Percentiles rank a stretch among this genome's conserved stretches.
Evolutionary conservation across 768 basidiomycete genomes (phyloP).

Genomic region (Boletus reticuloceps): DNA sequence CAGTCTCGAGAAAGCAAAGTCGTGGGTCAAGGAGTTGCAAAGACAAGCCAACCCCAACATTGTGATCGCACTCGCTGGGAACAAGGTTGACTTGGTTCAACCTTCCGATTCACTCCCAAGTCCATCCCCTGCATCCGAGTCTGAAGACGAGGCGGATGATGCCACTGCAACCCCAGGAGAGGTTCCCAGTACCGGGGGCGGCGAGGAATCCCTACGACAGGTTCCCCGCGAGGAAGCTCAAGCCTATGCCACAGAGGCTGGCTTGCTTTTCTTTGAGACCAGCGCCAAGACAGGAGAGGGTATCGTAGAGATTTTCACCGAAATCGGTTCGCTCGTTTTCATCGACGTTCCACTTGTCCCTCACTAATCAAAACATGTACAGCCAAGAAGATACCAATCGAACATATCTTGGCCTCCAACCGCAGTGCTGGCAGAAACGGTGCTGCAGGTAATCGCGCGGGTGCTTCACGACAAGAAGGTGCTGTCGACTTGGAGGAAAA

Average conservation of each 20-base stretch:
- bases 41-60: conserved; percentile 99
- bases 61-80: conserved; percentile 96
- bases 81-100: conserved; percentile 92
- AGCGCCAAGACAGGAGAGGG: conserved; percentile 97
- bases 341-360: background rate
- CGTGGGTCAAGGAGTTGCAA: conserved; percentile 99
- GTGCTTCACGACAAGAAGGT: conserved; percentile 47
- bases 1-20: conserved; percentile 97
- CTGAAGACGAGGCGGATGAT: conserved; percentile 89
- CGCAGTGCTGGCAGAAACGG: conserved; percentile 65
- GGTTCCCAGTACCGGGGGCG: conserved; percentile 43
- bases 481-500: conserved; percentile 72
- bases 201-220: conserved; percentile 78
- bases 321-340: conserved; percentile 70
- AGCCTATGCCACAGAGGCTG: conserved; percentile 94
- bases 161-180: conserved; percentile 88
- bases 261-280: conserved; percentile 94
- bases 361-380: conserved; percentile 3
- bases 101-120: conserved; percentile 52
- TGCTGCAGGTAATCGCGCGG: conserved; percentile 49
- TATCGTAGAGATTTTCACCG: conserved; percentile 94
- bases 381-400: conserved; percentile 90
- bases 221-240: conserved; percentile 94
- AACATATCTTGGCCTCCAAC: conserved; percentile 86
- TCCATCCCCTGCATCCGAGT: conserved; percentile 54